A percentile compares a stretch with the other conserved stretches of the same genome.
These are phyloP conservation scores for Penicillium sp. DNA, from an alignment of 2,329 filamentous ascomycete genomes.

Conservation along the genomic window DNA sequence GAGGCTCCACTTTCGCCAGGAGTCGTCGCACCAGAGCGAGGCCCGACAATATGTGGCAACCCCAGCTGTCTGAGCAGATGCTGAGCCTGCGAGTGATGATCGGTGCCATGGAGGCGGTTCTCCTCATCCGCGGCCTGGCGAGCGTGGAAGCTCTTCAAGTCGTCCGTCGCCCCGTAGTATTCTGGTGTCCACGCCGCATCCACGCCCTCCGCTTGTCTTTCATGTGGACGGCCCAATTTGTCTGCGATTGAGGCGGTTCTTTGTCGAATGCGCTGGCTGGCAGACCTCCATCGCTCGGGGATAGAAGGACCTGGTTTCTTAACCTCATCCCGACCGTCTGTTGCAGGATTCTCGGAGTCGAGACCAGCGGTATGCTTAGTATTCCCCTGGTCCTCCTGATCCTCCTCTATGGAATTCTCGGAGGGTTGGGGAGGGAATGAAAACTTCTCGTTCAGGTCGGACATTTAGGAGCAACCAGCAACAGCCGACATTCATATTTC, in stretches of 20 bases:
- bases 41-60: background rate
- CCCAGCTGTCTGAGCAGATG: slow-evolving; percentile 19
- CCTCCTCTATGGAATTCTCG: background rate
- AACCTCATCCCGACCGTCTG: slow-evolving; percentile 1
- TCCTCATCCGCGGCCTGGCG: slow-evolving; percentile 21
- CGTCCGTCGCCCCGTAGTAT: slow-evolving; percentile 22
- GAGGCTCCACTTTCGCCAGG: slow-evolving; percentile 13
- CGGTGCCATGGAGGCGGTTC: slow-evolving; percentile 2
- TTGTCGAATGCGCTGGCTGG: slow-evolving; percentile 17
- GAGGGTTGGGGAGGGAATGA: slow-evolving; percentile 5
- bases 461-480: slow-evolving; percentile 11
- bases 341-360: background rate
- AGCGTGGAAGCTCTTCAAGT: slow-evolving; percentile 16
- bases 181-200: slow-evolving; percentile 19
- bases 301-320: slow-evolving; percentile 9
- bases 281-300: slow-evolving; percentile 18
- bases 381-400: background rate
- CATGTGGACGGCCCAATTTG: slow-evolving; percentile 20
- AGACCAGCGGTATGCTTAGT: background rate
- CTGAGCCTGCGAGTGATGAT: slow-evolving; percentile 21
- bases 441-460: slow-evolving; percentile 12
- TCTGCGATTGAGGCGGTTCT: slow-evolving; percentile 20
- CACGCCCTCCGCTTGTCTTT: slow-evolving; percentile 21
- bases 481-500: slow-evolving; percentile 8
- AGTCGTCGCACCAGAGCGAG: slow-evolving; percentile 18